A percentile compares a stretch with the other conserved stretches of the same genome.
These are phyloP conservation scores for Cladophialophora chaetospira DNA, from an alignment of 2,329 filamentous ascomycete genomes.

Conservation along the genomic window DNA sequence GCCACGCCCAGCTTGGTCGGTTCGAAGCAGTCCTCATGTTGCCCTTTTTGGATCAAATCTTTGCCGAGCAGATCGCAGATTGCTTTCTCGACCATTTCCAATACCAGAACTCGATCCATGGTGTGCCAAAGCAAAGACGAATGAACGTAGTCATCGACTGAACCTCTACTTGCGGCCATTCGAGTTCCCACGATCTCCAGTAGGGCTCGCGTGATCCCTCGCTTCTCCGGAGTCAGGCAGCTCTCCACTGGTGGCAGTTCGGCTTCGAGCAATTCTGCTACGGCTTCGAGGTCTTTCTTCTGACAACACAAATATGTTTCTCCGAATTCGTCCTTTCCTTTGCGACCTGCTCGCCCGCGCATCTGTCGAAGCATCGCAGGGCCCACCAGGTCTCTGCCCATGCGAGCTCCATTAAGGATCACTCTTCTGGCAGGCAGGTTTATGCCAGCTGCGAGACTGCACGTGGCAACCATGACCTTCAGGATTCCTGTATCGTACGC, in stretches of 20 bases:
- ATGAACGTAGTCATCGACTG: constrained; percentile 67
- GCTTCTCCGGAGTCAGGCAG: constrained; percentile 67
- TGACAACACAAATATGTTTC: constrained; percentile 78
- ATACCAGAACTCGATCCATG: constrained; percentile 50
- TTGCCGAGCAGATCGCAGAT: constrained; percentile 59
- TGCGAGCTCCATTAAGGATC: constrained; percentile 72
- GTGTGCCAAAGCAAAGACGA: constrained; percentile 68
- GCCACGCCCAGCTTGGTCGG: constrained; percentile 69
- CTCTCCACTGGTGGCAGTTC: constrained; percentile 71
- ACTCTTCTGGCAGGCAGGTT: constrained; percentile 73
- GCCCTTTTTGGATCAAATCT: constrained; percentile 57
- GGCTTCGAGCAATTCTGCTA: constrained; percentile 70
- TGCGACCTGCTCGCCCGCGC: constrained; percentile 74
- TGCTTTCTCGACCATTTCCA: constrained; percentile 59
- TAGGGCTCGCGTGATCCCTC: constrained; percentile 70
- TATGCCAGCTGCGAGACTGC: constrained; percentile 79
- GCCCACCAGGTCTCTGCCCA: constrained; percentile 75
- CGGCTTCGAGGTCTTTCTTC: constrained; percentile 66
- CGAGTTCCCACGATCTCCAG: constrained; percentile 70
- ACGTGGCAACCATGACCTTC: constrained; percentile 74
- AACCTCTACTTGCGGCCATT: constrained; percentile 65
- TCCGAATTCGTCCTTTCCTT: constrained; percentile 75
- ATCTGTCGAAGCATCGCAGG: constrained; percentile 80
- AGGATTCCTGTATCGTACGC: constrained; percentile 70
- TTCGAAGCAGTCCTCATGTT: constrained; percentile 39